A percentile compares a stretch with the other conserved stretches of the same genome.
Conservation (phyloP, 2,329 filamentous ascomycete species). For the Apiospora malaysiana region DNA sequence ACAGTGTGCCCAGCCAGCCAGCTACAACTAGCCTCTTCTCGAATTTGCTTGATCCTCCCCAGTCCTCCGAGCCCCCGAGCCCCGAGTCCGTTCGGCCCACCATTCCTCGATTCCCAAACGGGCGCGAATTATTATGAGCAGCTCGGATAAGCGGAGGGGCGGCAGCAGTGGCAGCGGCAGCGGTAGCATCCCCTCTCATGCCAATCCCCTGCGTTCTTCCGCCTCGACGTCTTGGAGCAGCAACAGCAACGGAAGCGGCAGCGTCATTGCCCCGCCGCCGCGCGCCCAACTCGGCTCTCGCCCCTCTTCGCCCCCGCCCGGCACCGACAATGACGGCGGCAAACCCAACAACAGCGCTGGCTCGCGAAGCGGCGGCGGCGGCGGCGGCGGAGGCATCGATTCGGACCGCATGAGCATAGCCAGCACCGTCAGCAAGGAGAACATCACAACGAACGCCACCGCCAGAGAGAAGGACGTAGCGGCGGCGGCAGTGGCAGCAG, state of each 20-base stretch:
- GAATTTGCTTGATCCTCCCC: not conserved
- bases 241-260: slow-evolving; percentile 33
- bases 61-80: not conserved
- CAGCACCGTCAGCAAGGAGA: slow-evolving; percentile 25
- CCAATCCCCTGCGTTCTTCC: slow-evolving; percentile 39
- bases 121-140: slow-evolving; percentile 46
- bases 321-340: slow-evolving; percentile 38
- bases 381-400: not conserved
- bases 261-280: slow-evolving; percentile 47
- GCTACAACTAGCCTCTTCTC: not conserved
- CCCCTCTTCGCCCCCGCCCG: slow-evolving; percentile 38
- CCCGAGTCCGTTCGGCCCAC: too few species aligned
- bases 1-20: not conserved
- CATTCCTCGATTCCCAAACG: too few species aligned
- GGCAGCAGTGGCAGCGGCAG: slow-evolving; percentile 20
- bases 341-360: slow-evolving; percentile 29
- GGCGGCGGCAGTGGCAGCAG: too few species aligned
- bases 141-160: slow-evolving; percentile 52
- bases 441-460: not conserved
- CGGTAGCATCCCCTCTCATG: slow-evolving; percentile 27
- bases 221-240: slow-evolving; percentile 32
- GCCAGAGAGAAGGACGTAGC: slow-evolving; percentile 36
- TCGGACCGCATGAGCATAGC: slow-evolving; percentile 31
- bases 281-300: slow-evolving; percentile 46
- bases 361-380: not conserved